Base-by-base conservation (phyloP, 768 basidiomycete genomes). In the Amanita phalloides region DNA sequence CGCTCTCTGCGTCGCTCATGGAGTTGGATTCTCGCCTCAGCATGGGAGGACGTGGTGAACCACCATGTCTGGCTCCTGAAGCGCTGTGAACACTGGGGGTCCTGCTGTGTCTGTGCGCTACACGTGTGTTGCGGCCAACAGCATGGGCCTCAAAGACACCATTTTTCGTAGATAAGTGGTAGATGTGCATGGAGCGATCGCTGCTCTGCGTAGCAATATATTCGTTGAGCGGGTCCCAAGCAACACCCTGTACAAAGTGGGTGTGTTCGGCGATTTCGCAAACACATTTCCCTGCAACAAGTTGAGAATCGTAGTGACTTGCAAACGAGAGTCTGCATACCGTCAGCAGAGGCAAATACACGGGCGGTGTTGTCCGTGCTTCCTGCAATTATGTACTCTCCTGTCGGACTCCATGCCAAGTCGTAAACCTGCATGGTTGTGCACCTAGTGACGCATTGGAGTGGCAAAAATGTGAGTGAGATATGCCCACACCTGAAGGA, bases 401-500 rank as follows among this genome's bases (percentile, higher is more conserved):
- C 92, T 14, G 86, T 85, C 0, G 96, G 96, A 57, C 90, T 92
- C 96, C 96, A 99, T 0, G 93, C 91, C 23, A 99, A 73, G 62
- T 99, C 96, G 65, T 99, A 99, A 5, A 98, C 92, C 65, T 98
- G 92, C 80, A 94, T 90, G 3, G 85, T 84, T 1, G 92, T 90
- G 58, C 90, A 91, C 53, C 93, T 95, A 61, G n/a, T 13, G 35
- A 10, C 10, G 25, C 41, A 49, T 26, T 35, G 14, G 38, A 42
- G 17, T 21, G 0, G 44, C 4, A 26, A 43, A 30, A 6, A 49
- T 10, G 48, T 45, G 32, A 2, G 32, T 6, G 23, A 55, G 20
- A 39, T 37, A 51, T 44, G 30, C 28, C 17, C 64, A 58, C 45
- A 91, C 87, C 86, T 74, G 62, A 95, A 84, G 25, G 89, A 86